A percentile compares a stretch with the other conserved stretches of the same genome.
These are phyloP conservation scores for Pterula multifida DNA, from an alignment of 1,284 basidiomycete genomes.

Conservation along the genomic window DNA sequence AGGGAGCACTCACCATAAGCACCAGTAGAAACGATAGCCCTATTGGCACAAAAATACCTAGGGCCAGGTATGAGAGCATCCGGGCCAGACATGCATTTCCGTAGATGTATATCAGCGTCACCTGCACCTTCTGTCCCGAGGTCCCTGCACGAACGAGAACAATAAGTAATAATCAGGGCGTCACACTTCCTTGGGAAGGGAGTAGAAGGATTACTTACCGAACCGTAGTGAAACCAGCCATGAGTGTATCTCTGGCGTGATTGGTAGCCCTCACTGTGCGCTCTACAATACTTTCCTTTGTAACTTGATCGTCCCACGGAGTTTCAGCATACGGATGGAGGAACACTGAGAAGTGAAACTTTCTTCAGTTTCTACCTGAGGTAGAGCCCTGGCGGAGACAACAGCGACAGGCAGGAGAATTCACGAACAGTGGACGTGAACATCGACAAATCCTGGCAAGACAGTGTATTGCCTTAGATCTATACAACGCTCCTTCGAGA, in stretches of 20 bases:
- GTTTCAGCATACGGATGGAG: constrained; percentile 50
- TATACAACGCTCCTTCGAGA: constrained; percentile 17
- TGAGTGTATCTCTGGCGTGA: constrained; percentile 45
- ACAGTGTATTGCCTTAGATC: constrained; percentile 42
- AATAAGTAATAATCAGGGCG: neutral
- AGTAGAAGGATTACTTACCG: constrained; percentile 23
- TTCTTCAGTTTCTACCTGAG: neutral
- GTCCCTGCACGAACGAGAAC: constrained; percentile 26
- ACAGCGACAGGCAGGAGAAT: too few species aligned
- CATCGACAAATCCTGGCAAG: constrained; percentile 55
- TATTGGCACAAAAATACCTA: constrained; percentile 49
- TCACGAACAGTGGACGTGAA: constrained; percentile 50
- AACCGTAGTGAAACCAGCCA: constrained; percentile 60
- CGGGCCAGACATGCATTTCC: constrained; percentile 41
- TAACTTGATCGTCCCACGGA: constrained; percentile 52
- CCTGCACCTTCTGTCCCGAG: constrained; percentile 55
- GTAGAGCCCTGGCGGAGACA: neutral
- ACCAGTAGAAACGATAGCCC: constrained; percentile 51
- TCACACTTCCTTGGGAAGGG: constrained; percentile 1
- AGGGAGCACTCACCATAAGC: constrained; percentile 35
- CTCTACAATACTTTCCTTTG: constrained; percentile 41
- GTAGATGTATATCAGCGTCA: constrained; percentile 49
- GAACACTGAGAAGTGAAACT: constrained; percentile 31
- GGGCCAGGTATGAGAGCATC: constrained; percentile 47
- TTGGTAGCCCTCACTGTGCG: constrained; percentile 47